phyloP scores from a whole-genome alignment of 2,329 filamentous ascomycete species.

The Colletotrichum karsti region DNA sequence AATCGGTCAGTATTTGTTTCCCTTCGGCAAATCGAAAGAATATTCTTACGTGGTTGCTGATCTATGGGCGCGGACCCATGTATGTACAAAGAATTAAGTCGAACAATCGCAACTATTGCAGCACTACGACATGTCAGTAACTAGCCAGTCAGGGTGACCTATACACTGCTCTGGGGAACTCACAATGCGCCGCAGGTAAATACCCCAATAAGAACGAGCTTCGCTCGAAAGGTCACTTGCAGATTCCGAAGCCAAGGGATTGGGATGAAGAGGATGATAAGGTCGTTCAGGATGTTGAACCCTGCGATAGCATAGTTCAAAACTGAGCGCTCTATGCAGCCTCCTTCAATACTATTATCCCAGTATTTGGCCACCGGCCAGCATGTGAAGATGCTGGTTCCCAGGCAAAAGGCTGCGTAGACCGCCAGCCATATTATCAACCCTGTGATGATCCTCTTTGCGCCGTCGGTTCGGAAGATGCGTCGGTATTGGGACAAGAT shows the following conservation, averaged over 20 bases:
- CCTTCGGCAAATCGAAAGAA: too few species aligned
- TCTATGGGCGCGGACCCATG: background rate
- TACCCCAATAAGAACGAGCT: constrained; percentile 48
- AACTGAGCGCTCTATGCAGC: constrained; percentile 33
- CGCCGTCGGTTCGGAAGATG: constrained; percentile 33
- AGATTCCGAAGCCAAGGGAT: constrained; percentile 43
- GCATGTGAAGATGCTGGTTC: constrained; percentile 35
- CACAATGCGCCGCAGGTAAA: constrained; percentile 48
- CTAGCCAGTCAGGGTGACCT: background rate
- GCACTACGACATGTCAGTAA: background rate
- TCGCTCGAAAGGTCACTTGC: constrained; percentile 47
- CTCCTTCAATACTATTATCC: constrained; percentile 33
- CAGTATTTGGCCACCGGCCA: constrained; percentile 37
- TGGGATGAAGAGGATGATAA: constrained; percentile 37
- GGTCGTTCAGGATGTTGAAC: constrained; percentile 42
- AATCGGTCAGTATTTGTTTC: background rate
- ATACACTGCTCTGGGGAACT: constrained; percentile 6
- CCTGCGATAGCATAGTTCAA: constrained; percentile 38
- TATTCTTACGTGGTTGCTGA: background rate
- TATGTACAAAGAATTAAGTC: background rate
- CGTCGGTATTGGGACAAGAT: constrained; percentile 38
- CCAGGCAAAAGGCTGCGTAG: constrained; percentile 33
- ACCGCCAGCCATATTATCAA: constrained; percentile 33
- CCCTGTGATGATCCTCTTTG: constrained; percentile 32
- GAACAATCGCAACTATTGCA: background rate